Evolutionary conservation across 495 filamentous ascomycete genomes (phyloP).

Genomic region (Hypoxylon trugodes): DNA sequence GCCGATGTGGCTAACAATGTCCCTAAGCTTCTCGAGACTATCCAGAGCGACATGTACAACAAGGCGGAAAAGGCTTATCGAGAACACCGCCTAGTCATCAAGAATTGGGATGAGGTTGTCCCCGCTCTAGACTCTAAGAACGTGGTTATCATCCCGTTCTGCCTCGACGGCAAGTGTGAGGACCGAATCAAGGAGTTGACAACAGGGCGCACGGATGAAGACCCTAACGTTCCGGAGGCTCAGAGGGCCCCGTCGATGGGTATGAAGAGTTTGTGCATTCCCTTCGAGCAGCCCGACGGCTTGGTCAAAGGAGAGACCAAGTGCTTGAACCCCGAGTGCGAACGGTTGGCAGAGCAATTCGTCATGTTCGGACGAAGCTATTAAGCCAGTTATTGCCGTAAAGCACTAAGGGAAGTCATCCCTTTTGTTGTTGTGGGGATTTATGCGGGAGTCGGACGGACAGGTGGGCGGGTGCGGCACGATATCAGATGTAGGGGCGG

Average conservation of each 20-base stretch:
- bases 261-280: constrained; percentile 96
- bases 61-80: constrained; percentile 80
- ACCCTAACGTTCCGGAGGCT: constrained; percentile 70
- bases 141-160: constrained; percentile 86
- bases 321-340: constrained; percentile 88
- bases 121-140: constrained; percentile 92
- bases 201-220: constrained; percentile 72
- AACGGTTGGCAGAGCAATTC: constrained; percentile 75
- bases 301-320: constrained; percentile 82
- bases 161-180: constrained; percentile 82
- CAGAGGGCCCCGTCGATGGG: constrained; percentile 91
- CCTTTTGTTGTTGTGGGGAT: constrained; percentile 13
- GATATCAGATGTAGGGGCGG: constrained; percentile 26
- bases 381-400: constrained; percentile 37
- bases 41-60: constrained; percentile 85
- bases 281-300: constrained; percentile 90
- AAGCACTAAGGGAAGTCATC: background rate
- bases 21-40: constrained; percentile 82
- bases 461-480: constrained; percentile 12
- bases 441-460: constrained; percentile 18
- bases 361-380: constrained; percentile 84
- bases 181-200: constrained; percentile 92
- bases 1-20: constrained; percentile 73
- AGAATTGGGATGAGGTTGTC: constrained; percentile 87
- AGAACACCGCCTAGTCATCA: constrained; percentile 79